Percentiles rank a stretch among this genome's conserved stretches.
Evolutionary conservation across 176 grass and related monocot species (phyloP).

Genomic region (Elaeis guineensis): DNA sequence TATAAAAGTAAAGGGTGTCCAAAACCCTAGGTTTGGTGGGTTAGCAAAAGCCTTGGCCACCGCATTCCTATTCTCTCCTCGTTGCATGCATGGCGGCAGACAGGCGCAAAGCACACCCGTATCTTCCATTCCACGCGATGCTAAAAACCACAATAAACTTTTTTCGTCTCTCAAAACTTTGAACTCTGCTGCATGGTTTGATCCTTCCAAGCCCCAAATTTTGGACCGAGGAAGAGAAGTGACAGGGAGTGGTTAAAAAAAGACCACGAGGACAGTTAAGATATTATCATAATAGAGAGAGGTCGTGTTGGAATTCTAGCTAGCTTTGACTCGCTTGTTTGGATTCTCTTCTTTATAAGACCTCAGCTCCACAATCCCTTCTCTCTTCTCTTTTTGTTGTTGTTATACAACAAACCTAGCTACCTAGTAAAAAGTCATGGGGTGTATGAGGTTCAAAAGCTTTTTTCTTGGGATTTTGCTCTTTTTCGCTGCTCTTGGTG

Average conservation of each 20-base stretch:
- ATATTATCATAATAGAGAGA: too few species aligned
- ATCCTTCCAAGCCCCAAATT: not conserved
- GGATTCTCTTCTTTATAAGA: constrained; percentile 5
- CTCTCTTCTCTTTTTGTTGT: constrained; percentile 1
- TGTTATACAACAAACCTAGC: too few species aligned
- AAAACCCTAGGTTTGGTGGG: constrained; percentile 10
- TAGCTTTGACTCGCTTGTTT: constrained; percentile 4
- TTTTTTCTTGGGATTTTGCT: constrained; percentile 20
- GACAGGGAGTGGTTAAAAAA: not conserved
- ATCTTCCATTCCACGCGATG: constrained; percentile 20
- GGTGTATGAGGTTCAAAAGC: not conserved
- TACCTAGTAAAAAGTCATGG: not conserved
- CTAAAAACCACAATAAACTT: not conserved
- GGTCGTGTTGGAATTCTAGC: not conserved
- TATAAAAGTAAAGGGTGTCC: not conserved
- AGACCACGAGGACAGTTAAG: not conserved
- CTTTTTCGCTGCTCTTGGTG: not conserved
- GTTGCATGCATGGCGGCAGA: constrained; percentile 23
- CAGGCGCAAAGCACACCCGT: constrained; percentile 11
- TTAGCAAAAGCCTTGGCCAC: constrained; percentile 9
- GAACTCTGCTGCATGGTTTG: constrained; percentile 4
- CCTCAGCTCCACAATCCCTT: not conserved
- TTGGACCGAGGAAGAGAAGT: too few species aligned
- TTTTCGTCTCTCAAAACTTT: not conserved
- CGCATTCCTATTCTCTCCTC: constrained; percentile 2